A percentile compares a stretch with the other conserved stretches of the same genome.
Conservation (phyloP, 2,329 filamentous ascomycete species). For the Fusarium sacchari region DNA sequence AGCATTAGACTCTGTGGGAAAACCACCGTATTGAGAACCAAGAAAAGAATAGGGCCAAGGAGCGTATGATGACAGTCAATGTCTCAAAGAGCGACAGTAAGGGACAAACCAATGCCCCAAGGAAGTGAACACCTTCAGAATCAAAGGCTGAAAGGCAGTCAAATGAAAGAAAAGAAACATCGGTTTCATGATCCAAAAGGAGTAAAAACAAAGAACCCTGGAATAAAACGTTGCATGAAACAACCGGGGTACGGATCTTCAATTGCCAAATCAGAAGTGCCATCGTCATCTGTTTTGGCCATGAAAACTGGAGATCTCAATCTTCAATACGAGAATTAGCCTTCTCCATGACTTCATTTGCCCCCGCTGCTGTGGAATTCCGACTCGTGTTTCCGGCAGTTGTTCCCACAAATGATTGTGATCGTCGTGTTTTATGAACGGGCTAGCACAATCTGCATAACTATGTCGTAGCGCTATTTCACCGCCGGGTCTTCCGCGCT, state of each 20-base stretch:
- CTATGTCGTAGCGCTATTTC: neutral
- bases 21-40: neutral
- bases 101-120: neutral
- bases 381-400: neutral
- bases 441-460: neutral
- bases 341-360: conserved; percentile 2
- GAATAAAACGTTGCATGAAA: neutral
- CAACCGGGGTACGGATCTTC: neutral
- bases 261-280: neutral
- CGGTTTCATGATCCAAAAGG: neutral
- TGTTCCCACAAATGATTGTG: neutral
- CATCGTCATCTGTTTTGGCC: neutral
- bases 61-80: neutral
- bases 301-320: conserved; percentile 5
- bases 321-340: conserved; percentile 20
- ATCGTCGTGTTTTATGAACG: neutral
- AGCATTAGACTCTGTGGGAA: neutral
- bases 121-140: neutral
- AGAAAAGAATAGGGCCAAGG: neutral
- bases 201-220: neutral
- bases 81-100: neutral
- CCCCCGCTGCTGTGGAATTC: neutral
- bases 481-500: neutral
- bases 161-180: conserved; percentile 4
- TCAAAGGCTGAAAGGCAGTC: neutral